Evolutionary conservation across 176 grass and related monocot species (phyloP).

Genomic region (Oryza glaberrima): DNA sequence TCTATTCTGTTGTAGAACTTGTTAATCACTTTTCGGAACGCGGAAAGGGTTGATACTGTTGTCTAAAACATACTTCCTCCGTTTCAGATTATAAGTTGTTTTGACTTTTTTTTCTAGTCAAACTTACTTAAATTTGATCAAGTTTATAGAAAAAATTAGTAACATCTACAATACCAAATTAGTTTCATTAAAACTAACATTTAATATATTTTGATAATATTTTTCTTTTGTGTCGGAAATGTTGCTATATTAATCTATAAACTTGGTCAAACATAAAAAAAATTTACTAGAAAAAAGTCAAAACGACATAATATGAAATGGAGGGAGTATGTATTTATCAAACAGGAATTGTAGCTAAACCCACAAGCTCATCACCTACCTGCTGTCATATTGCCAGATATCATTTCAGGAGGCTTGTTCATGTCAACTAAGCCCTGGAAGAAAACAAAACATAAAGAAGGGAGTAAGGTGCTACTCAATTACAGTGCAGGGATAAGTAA

Average conservation of each 20-base stretch:
- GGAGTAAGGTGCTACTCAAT: background rate
- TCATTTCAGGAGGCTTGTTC: slow-evolving; percentile 80
- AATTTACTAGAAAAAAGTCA: no score
- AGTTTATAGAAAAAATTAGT: no score
- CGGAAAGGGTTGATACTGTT: background rate
- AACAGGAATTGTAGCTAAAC: background rate
- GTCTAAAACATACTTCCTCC: background rate
- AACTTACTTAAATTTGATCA: no score
- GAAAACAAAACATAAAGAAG: background rate
- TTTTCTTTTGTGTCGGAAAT: no score
- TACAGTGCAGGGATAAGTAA: background rate
- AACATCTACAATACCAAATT: no score
- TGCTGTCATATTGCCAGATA: slow-evolving; percentile 85
- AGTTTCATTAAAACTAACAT: no score
- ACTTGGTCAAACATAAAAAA: no score
- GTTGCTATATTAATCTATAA: no score
- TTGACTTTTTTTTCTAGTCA: no score
- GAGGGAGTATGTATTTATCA: background rate
- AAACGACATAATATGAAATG: no score
- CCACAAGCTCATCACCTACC: slow-evolving; percentile 30
- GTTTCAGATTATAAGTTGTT: no score
- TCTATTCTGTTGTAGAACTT: background rate
- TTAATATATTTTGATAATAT: no score
- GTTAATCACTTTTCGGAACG: background rate
- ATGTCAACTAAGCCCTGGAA: slow-evolving; percentile 55